Base-by-base conservation (phyloP, 2,329 filamentous ascomycete species). In the Colletotrichum sp. region DNA sequence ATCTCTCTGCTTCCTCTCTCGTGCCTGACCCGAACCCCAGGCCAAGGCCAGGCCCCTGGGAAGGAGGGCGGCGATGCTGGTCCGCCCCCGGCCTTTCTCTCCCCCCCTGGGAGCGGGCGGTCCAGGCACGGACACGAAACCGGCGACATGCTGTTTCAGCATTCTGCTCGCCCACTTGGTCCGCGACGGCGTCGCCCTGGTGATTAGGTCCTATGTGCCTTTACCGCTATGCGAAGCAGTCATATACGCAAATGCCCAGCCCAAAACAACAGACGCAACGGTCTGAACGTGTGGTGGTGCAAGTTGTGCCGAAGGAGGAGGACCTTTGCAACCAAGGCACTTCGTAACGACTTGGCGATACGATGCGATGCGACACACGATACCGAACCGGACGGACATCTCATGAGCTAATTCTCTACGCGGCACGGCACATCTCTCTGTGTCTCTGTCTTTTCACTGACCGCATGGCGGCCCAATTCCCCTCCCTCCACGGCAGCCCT, bases 91-190 rank as follows among this genome's bases (percentile, higher is more conserved):
- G 55, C n/a, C 44, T 49, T 49, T 49, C 10, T 21, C 10, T 6
- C 10, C n/a, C 32, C 60, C 60, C 60, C 32, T 62, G 59, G 28
- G 30, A 34, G n/a, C 55, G 30, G 49, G 28, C 10, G 30, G 28
- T 62, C 68, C 39, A 34, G 67, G 69, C 73, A 69, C 69, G 49
- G 63, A 34, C 60, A 72, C 73, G 70, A 76, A 76, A 76, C 73
- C 52, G 70, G 70, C 73, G 69, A 76, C 64, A 76, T 76, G 69
- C 39, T 44, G 73, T 76, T 76, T 76, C 73, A 73, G 73, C 70
- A 64, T 69, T 62, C 59, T 62, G 30, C 59, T 72, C 32, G 21
- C 44, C 72, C 67, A 74, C 72, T 60, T 68, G 13, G 30, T 66
- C 63, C 39, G 65, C 73, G 34, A 68, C 73, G n/a, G 28, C 57